These are phyloP conservation scores for Gautieria morchelliformis DNA, from an alignment of 768 basidiomycete species.

Conservation along the genomic window DNA sequence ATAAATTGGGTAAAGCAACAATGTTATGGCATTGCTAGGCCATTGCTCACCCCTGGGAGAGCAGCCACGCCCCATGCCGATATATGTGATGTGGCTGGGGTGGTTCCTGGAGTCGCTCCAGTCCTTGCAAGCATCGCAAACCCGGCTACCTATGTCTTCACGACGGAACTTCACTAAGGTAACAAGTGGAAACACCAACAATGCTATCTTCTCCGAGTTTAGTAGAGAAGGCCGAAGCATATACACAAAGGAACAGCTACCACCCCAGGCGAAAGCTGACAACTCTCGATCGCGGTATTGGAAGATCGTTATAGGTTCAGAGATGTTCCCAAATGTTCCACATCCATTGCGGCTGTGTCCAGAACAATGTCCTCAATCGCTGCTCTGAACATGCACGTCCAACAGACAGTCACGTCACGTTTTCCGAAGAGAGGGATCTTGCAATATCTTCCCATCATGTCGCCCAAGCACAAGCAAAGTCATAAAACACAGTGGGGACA, in stretches of 20 bases:
- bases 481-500: too few relatives aligned
- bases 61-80: too few relatives aligned
- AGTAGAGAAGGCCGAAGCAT: background rate
- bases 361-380: background rate
- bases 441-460: too few relatives aligned
- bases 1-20: too few relatives aligned
- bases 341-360: background rate
- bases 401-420: background rate
- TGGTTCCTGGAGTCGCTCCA: too few relatives aligned
- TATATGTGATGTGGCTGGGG: too few relatives aligned
- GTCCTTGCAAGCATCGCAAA: background rate
- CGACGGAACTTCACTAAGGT: background rate
- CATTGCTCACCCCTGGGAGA: too few relatives aligned
- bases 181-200: background rate
- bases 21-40: too few relatives aligned
- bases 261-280: too few relatives aligned
- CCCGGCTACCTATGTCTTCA: background rate
- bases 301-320: background rate
- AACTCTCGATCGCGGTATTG: too few relatives aligned
- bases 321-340: background rate
- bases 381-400: background rate
- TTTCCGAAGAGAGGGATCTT: background rate
- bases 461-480: too few relatives aligned
- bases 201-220: background rate
- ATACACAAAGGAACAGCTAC: too few relatives aligned